Evolutionary conservation across 306 rosid genomes (phyloP).

Genomic region (Trifolium subterraneum): DNA sequence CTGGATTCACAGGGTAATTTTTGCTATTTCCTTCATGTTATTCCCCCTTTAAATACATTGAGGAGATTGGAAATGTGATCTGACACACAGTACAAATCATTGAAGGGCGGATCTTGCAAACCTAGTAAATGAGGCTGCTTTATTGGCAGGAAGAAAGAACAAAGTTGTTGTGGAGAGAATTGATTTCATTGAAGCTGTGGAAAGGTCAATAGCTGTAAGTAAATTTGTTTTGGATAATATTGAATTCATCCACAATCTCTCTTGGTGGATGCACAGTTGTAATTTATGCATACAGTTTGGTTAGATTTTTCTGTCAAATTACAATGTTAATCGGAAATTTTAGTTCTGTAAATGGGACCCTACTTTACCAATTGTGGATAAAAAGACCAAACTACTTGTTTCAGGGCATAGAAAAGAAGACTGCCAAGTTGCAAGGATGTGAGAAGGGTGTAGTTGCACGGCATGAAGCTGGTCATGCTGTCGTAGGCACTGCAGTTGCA

Average conservation of each 20-base stretch:
- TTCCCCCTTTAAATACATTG: conserved; percentile 32
- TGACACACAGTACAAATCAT: conserved; percentile 32
- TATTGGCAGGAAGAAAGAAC: conserved; percentile 89
- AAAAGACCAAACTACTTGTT: conserved; percentile 47
- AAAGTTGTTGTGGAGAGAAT: conserved; percentile 86
- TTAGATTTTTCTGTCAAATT: conserved; percentile 3
- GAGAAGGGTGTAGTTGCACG: conserved; percentile 98
- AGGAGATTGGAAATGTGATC: conserved; percentile 23
- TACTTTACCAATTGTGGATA: conserved; percentile 34
- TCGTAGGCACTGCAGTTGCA: conserved; percentile 97
- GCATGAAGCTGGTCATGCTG: conserved; percentile 99
- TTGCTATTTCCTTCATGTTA: conserved; percentile 19
- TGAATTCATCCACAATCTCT: conserved; percentile 57
- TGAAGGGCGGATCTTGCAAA: conserved; percentile 98
- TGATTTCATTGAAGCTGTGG: conserved; percentile 97
- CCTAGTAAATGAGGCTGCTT: conserved; percentile 96
- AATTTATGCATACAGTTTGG: conserved; percentile 8
- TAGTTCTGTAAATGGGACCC: conserved; percentile 1
- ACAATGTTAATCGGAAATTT: conserved; percentile 22
- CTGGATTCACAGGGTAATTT: conserved; percentile 96
- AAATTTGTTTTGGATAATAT: conserved; percentile 64
- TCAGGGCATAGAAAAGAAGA: conserved; percentile 98
- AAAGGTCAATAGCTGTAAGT: conserved; percentile 97
- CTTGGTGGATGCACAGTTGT: conserved; percentile 22
- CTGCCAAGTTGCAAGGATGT: conserved; percentile 84